These are phyloP conservation scores for Trichoderma koningii DNA, from an alignment of 2,329 filamentous ascomycete species.

Conservation along the genomic window DNA sequence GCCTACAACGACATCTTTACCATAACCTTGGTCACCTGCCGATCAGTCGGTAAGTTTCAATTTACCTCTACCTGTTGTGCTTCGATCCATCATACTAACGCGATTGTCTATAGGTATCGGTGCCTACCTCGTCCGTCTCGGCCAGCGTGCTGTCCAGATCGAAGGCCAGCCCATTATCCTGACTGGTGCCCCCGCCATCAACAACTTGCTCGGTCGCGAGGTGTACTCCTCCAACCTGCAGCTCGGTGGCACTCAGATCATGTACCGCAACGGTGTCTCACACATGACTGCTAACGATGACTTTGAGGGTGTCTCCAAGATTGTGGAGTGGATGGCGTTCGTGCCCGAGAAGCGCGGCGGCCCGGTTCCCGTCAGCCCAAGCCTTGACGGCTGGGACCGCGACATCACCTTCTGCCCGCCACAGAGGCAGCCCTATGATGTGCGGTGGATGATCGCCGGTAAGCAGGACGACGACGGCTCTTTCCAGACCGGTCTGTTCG, in stretches of 20 bases:
- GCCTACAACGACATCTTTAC: constrained; percentile 99
- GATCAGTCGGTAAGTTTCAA: constrained; percentile 76
- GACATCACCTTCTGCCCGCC: constrained; percentile 83
- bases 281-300: constrained; percentile 98
- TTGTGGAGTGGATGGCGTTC: constrained; percentile 97
- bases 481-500: constrained; percentile 90
- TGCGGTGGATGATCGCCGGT: constrained; percentile 89
- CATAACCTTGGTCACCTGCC: constrained; percentile 93
- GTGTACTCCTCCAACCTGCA: constrained; percentile 99
- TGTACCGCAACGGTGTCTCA: constrained; percentile 99
- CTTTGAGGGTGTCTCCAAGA: constrained; percentile 96
- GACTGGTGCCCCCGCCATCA: constrained; percentile 94
- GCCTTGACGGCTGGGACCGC: constrained; percentile 86
- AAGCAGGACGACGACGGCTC: constrained; percentile 69
- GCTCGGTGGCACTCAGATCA: constrained; percentile 99
- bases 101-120: constrained; percentile 70
- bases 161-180: constrained; percentile 99
- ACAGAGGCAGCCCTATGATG: constrained; percentile 85
- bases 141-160: constrained; percentile 97
- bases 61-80: not conserved
- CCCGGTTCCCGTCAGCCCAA: constrained; percentile 88
- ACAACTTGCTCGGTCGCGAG: constrained; percentile 96
- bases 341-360: constrained; percentile 93
- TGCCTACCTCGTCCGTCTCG: constrained; percentile 96
- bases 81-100: not conserved